Percentiles rank a stretch among this genome's conserved stretches.
Evolutionary conservation across 192 early-diverging fungal genomes (phyloP).

Genomic region (Jimgerdemannia flammicorona): DNA sequence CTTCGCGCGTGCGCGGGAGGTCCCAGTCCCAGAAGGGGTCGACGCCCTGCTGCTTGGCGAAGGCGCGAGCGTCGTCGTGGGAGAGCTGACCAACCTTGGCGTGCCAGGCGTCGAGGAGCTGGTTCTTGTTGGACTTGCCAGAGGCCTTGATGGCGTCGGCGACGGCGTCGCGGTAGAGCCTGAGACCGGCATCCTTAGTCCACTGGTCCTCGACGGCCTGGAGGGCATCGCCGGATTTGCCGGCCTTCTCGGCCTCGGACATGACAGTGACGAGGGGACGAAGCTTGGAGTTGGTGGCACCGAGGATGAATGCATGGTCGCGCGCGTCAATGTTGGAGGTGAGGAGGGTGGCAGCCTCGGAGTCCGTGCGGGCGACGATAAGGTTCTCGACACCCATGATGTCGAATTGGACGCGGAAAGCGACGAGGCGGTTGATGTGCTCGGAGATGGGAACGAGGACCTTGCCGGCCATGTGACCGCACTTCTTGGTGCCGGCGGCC

Average conservation of each 20-base stretch:
- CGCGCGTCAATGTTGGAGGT: conserved; percentile 94
- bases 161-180: conserved; percentile 79
- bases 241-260: conserved; percentile 73
- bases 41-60: conserved; percentile 72
- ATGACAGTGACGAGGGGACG: conserved; percentile 72
- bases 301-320: conserved; percentile 95
- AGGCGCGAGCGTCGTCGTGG: conserved; percentile 76
- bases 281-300: conserved; percentile 80
- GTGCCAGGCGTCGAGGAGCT: conserved; percentile 33
- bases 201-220: conserved; percentile 84
- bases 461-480: conserved; percentile 99
- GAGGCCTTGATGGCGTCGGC: conserved; percentile 66
- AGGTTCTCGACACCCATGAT: conserved; percentile 97
- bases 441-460: conserved; percentile 97
- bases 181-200: conserved; percentile 74
- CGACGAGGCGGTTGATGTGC: conserved; percentile 96
- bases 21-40: conserved; percentile 89
- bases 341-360: conserved; percentile 95
- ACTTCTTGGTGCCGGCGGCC: conserved; percentile 95
- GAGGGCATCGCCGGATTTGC: conserved; percentile 69
- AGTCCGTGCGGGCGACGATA: conserved; percentile 92
- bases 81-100: conserved; percentile 56
- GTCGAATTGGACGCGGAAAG: conserved; percentile 94
- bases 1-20: conserved; percentile 85
- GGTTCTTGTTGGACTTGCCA: conserved; percentile 45